Evolutionary conservation across 345 rosid genomes (phyloP).

Genomic region (Raphanus raphanistrum): DNA sequence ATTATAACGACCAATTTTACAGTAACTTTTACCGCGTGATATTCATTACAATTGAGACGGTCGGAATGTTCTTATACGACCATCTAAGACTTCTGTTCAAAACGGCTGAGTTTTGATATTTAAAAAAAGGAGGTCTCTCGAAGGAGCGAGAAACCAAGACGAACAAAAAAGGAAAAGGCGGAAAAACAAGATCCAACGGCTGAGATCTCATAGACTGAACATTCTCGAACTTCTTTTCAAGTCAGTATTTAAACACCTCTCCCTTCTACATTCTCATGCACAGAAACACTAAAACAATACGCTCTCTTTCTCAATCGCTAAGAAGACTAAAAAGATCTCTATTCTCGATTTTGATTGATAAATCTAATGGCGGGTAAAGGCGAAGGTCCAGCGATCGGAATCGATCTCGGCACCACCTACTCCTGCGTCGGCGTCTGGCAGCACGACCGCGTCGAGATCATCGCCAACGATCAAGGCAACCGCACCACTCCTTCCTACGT

Average conservation of each 20-base stretch:
- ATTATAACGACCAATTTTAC: too few species aligned
- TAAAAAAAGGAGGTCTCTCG: constrained; percentile 15
- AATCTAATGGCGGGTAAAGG: constrained; percentile 35
- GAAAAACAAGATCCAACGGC: constrained; percentile 31
- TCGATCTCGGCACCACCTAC: constrained; percentile 38
- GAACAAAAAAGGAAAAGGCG: neutral
- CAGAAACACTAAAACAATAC: neutral
- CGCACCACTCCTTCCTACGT: constrained; percentile 75
- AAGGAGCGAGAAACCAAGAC: constrained; percentile 30
- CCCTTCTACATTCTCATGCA: neutral
- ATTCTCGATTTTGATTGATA: too few species aligned
- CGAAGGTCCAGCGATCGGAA: constrained; percentile 41
- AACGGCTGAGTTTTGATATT: constrained; percentile 14
- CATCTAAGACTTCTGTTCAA: neutral
- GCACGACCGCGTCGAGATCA: constrained; percentile 72
- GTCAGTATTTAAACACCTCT: constrained; percentile 8
- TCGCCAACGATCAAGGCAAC: constrained; percentile 72
- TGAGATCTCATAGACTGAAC: constrained; percentile 15
- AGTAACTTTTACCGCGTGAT: neutral
- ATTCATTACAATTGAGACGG: neutral
- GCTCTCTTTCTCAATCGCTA: neutral
- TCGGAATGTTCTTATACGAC: neutral
- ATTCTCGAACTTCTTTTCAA: constrained; percentile 30
- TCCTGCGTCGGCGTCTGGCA: constrained; percentile 77
- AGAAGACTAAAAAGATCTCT: neutral